These are phyloP conservation scores for Calonectria ilicicola DNA, from an alignment of 2,329 filamentous ascomycete species.

Conservation along the genomic window DNA sequence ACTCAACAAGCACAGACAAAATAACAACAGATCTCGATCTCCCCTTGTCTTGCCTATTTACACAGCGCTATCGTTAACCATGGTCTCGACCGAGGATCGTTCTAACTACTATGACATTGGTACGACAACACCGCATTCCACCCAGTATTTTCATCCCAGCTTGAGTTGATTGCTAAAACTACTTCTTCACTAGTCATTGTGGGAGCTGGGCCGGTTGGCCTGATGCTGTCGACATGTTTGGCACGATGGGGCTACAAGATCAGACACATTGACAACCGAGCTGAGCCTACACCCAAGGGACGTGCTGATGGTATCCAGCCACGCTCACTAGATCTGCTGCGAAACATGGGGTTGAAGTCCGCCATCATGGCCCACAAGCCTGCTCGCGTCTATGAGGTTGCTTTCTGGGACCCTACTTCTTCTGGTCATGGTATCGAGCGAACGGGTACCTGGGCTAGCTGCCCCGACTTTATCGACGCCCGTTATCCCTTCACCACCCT, in stretches of 20 bases:
- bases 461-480: conserved; percentile 84
- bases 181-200: conserved; percentile 75
- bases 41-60: conserved; percentile 9
- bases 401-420: conserved; percentile 76
- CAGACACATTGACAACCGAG: conserved; percentile 92
- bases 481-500: conserved; percentile 79
- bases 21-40: not conserved
- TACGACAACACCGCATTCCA: conserved; percentile 36
- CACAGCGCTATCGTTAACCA: conserved; percentile 13
- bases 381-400: conserved; percentile 84
- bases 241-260: conserved; percentile 95
- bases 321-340: conserved; percentile 85
- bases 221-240: conserved; percentile 88
- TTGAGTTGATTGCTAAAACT: not conserved
- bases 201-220: conserved; percentile 88
- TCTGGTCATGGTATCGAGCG: conserved; percentile 70
- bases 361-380: conserved; percentile 89
- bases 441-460: conserved; percentile 85
- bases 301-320: conserved; percentile 94
- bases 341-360: conserved; percentile 90
- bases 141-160: not conserved
- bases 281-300: conserved; percentile 86
- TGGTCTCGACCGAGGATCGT: conserved; percentile 31
- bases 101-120: conserved; percentile 59
- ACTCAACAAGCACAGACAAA: not conserved